A percentile compares a stretch with the other conserved stretches of the same genome.
Evolutionary conservation across 257 asterid genomes (phyloP).

Genomic region (Nicotiana benthamiana): DNA sequence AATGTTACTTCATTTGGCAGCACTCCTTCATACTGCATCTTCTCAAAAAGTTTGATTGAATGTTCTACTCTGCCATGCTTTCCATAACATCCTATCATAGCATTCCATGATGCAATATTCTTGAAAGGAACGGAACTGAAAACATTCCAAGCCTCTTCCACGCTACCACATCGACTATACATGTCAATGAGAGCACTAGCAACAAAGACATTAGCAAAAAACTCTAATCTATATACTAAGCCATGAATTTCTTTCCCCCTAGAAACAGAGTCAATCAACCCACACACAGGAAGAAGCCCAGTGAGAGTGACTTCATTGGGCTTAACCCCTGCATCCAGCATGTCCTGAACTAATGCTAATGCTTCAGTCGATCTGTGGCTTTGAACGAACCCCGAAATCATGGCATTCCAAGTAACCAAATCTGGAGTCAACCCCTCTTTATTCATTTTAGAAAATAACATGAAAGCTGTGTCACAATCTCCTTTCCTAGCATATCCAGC

Average conservation of each 20-base stretch:
- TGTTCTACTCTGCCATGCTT: slow-evolving; percentile 45
- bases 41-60: slow-evolving; percentile 38
- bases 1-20: slow-evolving; percentile 44
- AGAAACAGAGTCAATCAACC: slow-evolving; percentile 30
- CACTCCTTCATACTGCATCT: slow-evolving; percentile 35
- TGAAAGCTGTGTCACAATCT: slow-evolving; percentile 39
- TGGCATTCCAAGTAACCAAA: slow-evolving; percentile 56
- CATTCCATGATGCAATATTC: slow-evolving; percentile 52
- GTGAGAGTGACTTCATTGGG: slow-evolving; percentile 58
- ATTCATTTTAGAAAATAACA: slow-evolving; percentile 34
- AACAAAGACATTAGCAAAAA: slow-evolving; percentile 40
- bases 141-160: slow-evolving; percentile 29
- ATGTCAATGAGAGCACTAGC: slow-evolving; percentile 53
- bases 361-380: slow-evolving; percentile 37
- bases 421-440: slow-evolving; percentile 39
- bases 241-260: slow-evolving; percentile 53
- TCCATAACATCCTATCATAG: slow-evolving; percentile 63
- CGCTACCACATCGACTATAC: slow-evolving; percentile 58
- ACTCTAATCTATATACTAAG: slow-evolving; percentile 30
- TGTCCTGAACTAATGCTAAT: slow-evolving; percentile 24
- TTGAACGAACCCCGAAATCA: slow-evolving; percentile 55
- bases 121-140: slow-evolving; percentile 27
- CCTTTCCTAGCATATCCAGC: slow-evolving; percentile 42
- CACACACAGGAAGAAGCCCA: slow-evolving; percentile 47
- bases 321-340: slow-evolving; percentile 39